Evolutionary conservation across 225 moss, liverwort and hornwort species (phyloP), one percentile per base, ranked within the genome.

Genomic region (Pleurozium schreberi): DNA sequence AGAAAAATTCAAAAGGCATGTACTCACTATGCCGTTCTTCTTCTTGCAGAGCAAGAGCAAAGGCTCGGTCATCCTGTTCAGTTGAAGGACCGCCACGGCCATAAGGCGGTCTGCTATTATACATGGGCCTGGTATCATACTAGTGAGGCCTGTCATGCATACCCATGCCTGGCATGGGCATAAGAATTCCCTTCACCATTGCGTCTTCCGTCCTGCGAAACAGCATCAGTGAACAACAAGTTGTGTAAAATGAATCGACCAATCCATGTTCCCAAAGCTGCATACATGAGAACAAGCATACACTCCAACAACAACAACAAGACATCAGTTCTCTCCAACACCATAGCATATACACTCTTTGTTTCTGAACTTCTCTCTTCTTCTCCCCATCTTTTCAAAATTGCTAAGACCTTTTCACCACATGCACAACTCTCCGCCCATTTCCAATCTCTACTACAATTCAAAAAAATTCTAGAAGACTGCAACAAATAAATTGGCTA

Each of bases 171-270:
- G 65, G 91, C 91, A 42, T 90, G 88, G 27, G 89, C 42, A 82
- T 93, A 92, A 7, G 92, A 91, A 50, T 88, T 90, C 59, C 91
- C 94, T 83, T 92, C 94, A 21, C 91, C 92, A 75, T 84, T 83
- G 43, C 91, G 89, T 83, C 92, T 83, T 33, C 88, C 90, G 43
- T 94, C 94, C 94, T 94, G 87, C 88, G 88, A 83, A 80, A 18
- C 30, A 85, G n/a, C 81, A 62, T 82, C 82, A 65, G 47, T 36
- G 85, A 73, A 36, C 84, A 82, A 91, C 60, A 42, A 81, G 6
- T 38, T 75, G 36, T 26, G n/a, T 40, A 42, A 50, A 57, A 66
- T 45, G 71, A 49, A 67, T 85, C 85, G 14, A 26, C 59, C 84
- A 84, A 70, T 77, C 74, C 52, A 81, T 66, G 33, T 60, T 77